phyloP scores from a whole-genome alignment of 129 eudicot species.

The Smallanthus sonchifolius region DNA sequence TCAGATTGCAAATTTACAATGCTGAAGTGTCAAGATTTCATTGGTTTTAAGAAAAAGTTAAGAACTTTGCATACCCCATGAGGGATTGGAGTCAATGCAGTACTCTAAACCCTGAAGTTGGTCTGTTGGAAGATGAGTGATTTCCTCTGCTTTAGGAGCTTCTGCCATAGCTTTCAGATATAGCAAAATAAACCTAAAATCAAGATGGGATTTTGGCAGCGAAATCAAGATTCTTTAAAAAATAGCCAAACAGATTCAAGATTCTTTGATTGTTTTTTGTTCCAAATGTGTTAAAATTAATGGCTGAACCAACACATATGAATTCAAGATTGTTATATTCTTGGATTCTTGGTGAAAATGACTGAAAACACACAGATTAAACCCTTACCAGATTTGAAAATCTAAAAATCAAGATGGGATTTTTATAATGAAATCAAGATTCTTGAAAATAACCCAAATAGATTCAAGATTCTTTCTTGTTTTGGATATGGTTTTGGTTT shows the following conservation, averaged over 20 bases:
- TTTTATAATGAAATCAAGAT: too few relatives aligned
- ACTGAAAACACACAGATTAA: too few relatives aligned
- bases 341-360: background rate
- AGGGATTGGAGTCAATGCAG: slow-evolving; percentile 98
- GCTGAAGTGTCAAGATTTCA: background rate
- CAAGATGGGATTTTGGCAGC: background rate
- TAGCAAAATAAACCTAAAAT: background rate
- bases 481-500: too few relatives aligned
- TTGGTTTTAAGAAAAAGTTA: background rate
- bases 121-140: slow-evolving; percentile 95
- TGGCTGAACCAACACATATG: too few relatives aligned
- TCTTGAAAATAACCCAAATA: too few relatives aligned
- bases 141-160: slow-evolving; percentile 91
- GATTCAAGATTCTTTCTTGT: too few relatives aligned
- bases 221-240: background rate
- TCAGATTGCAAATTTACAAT: background rate
- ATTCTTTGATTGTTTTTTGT: background rate
- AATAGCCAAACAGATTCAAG: background rate
- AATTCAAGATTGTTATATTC: slow-evolving; percentile 2
- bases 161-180: slow-evolving; percentile 52
- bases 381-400: background rate
- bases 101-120: slow-evolving; percentile 98
- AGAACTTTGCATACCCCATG: slow-evolving; percentile 70
- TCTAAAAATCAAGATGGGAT: background rate
- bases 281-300: too few relatives aligned